These are phyloP conservation scores for Gastrolobium bilobum DNA, from an alignment of 306 rosid genomes.

Conservation along the genomic window DNA sequence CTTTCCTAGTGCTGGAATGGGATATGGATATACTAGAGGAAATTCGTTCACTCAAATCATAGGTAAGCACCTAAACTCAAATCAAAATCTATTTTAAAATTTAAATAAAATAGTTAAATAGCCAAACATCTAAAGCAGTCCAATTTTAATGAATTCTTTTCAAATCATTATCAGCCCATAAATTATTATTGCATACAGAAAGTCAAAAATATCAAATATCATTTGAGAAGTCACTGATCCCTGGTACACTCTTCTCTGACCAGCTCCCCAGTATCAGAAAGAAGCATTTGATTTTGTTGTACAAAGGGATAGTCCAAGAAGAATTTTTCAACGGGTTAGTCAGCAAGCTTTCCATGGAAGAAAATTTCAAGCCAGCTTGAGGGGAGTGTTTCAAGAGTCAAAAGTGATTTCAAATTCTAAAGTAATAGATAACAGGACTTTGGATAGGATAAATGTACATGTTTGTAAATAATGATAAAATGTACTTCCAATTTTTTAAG, in stretches of 20 bases:
- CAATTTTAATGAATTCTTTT: neutral
- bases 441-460: neutral
- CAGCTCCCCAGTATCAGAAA: neutral
- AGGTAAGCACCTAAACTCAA: neutral
- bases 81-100: neutral
- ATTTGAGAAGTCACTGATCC: neutral
- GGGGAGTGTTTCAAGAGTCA: neutral
- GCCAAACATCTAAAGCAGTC: neutral
- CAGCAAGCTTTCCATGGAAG: too few relatives aligned
- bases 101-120: neutral
- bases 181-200: neutral
- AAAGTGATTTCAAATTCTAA: neutral
- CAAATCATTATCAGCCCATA: neutral
- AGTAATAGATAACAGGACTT: neutral
- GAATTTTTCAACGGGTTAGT: too few relatives aligned
- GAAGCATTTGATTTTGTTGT: neutral
- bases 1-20: neutral
- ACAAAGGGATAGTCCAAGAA: too few relatives aligned
- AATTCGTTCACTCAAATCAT: neutral
- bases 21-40: conserved; percentile 3
- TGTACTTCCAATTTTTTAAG: neutral
- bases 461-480: neutral
- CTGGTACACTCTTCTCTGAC: neutral
- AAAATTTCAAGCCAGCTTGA: too few relatives aligned
- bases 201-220: neutral